These are phyloP conservation scores for Talaromyces sp. DNA, from an alignment of 2,329 filamentous ascomycete genomes.

Conservation along the genomic window DNA sequence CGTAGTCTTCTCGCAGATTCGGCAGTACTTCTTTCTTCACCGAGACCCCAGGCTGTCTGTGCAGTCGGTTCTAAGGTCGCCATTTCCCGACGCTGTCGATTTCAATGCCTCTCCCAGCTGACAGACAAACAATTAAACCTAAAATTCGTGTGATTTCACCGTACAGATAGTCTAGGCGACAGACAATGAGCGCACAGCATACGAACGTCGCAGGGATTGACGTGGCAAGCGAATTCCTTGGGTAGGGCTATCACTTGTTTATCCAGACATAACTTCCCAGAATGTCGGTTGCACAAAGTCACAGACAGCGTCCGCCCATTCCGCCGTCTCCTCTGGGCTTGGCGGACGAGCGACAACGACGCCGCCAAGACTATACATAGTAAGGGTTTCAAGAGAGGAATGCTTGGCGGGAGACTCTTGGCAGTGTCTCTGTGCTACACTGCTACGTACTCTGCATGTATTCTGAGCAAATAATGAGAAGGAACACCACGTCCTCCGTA, in stretches of 20 bases:
- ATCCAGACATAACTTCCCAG: background rate
- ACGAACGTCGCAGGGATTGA: background rate
- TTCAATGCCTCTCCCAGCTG: background rate
- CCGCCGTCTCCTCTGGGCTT: conserved; percentile 11
- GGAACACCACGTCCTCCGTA: background rate
- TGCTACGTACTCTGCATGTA: no score
- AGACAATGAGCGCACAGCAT: background rate
- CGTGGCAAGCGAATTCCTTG: background rate
- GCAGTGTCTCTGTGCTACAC: conserved; percentile 1
- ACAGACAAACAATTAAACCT: background rate
- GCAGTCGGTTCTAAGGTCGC: background rate
- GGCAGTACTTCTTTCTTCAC: background rate
- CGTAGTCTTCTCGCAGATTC: background rate
- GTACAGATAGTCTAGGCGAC: background rate
- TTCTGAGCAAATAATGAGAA: background rate
- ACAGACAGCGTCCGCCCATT: background rate
- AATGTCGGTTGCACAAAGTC: background rate
- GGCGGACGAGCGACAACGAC: background rate
- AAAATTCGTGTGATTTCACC: conserved; percentile 1
- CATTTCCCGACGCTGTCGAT: background rate
- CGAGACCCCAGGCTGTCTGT: background rate
- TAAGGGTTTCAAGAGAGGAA: conserved; percentile 12
- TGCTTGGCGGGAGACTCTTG: conserved; percentile 17
- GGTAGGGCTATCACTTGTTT: background rate
- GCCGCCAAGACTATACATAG: conserved; percentile 11